These are phyloP conservation scores for Ilex asprella DNA, from an alignment of 257 asterid genomes.

Conservation along the genomic window DNA sequence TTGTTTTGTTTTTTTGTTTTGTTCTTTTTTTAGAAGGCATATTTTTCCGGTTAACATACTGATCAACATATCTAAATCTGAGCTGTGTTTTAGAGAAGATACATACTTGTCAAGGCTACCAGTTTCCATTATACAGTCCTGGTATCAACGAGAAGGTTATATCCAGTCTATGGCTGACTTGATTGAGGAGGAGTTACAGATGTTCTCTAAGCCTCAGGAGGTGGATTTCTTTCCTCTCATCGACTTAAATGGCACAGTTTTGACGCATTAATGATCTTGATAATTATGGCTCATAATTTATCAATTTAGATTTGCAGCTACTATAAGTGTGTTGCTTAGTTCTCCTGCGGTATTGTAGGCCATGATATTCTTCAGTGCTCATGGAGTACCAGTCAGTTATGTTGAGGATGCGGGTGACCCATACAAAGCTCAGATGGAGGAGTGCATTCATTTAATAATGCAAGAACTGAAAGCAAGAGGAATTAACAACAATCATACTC, in stretches of 20 bases:
- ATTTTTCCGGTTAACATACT: background rate
- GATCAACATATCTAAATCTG: slow-evolving; percentile 11
- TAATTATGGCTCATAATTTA: too few species aligned
- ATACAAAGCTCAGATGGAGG: slow-evolving; percentile 90
- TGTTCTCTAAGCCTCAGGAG: slow-evolving; percentile 60
- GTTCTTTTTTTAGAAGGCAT: too few species aligned
- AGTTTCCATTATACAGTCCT: slow-evolving; percentile 81
- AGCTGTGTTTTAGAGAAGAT: slow-evolving; percentile 45
- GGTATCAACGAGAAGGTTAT: slow-evolving; percentile 93
- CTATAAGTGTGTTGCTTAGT: slow-evolving; percentile 7
- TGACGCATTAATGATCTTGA: too few species aligned
- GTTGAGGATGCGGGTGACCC: slow-evolving; percentile 96
- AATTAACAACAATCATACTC: slow-evolving; percentile 56
- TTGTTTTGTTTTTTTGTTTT: background rate
- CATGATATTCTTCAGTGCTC: slow-evolving; percentile 93
- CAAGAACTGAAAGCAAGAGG: slow-evolving; percentile 83
- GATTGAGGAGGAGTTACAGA: slow-evolving; percentile 67
- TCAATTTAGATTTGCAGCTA: background rate
- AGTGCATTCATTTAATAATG: slow-evolving; percentile 83
- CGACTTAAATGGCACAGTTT: too few species aligned
- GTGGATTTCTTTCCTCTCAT: slow-evolving; percentile 21
- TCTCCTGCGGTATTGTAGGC: slow-evolving; percentile 33
- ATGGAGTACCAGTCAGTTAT: slow-evolving; percentile 92
- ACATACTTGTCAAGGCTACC: slow-evolving; percentile 58
- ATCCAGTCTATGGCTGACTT: slow-evolving; percentile 86